These are phyloP conservation scores for Podaxis rugospora DNA, from an alignment of 768 basidiomycete species.

Conservation along the genomic window DNA sequence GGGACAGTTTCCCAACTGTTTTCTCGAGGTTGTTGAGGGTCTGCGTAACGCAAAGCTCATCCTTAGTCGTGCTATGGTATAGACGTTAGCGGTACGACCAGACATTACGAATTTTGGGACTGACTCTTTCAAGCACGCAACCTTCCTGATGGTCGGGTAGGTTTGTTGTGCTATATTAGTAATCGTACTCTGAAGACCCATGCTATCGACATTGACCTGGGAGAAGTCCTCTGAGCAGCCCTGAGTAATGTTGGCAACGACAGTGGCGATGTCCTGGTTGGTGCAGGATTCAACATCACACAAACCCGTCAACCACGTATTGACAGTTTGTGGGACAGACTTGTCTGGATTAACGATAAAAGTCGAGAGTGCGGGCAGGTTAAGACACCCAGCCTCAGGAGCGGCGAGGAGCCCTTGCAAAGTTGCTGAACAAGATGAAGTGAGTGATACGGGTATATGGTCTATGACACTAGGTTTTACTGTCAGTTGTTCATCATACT, in stretches of 20 bases:
- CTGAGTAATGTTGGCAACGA: slow-evolving; percentile 48
- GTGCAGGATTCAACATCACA: slow-evolving; percentile 51
- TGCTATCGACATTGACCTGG: slow-evolving; percentile 37
- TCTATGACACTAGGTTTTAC: not conserved
- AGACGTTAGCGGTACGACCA: slow-evolving; percentile 9
- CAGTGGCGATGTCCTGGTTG: slow-evolving; percentile 51
- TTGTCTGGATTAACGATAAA: slow-evolving; percentile 23
- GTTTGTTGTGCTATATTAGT: slow-evolving; percentile 28
- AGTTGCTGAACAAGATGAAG: slow-evolving; percentile 43
- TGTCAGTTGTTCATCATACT: not conserved
- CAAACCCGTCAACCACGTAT: slow-evolving; percentile 57
- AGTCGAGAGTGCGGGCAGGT: slow-evolving; percentile 36
- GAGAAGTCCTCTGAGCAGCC: slow-evolving; percentile 40
- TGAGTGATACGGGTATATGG: slow-evolving; percentile 30
- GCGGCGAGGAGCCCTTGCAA: slow-evolving; percentile 38
- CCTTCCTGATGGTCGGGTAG: slow-evolving; percentile 45
- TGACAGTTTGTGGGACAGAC: slow-evolving; percentile 44
- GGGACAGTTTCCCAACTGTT: slow-evolving; percentile 26
- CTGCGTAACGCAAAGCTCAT: slow-evolving; percentile 48
- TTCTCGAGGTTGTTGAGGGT: slow-evolving; percentile 42
- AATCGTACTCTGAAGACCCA: slow-evolving; percentile 1
- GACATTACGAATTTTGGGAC: not conserved
- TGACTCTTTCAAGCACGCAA: slow-evolving; percentile 56
- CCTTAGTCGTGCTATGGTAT: not conserved
- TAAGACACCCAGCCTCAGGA: slow-evolving; percentile 46